Evolutionary conservation across 2,329 filamentous ascomycete genomes (phyloP), one percentile per base, ranked within the genome.

Genomic region (Xylaria sp.): DNA sequence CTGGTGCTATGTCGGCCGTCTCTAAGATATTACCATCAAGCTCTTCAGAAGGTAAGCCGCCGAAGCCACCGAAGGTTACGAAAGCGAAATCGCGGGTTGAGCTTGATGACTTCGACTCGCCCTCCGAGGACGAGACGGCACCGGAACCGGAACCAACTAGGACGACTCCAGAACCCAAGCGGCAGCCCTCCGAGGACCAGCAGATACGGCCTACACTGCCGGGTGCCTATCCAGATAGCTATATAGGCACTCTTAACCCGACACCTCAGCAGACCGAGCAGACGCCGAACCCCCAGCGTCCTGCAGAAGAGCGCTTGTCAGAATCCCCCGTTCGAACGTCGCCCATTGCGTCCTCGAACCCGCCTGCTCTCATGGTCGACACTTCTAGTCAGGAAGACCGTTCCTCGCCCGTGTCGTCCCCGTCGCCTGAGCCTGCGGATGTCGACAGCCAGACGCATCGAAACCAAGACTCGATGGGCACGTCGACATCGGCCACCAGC

Each of bases 271-370:
- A 68, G 46, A 68, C 65, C 22, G 72, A 77, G 52, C 63, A 74
- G 17, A 43, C 62, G 9, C 66, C 59, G 55, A 63, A 61, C 50
- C 52, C 62, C 40, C 56, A 66, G 26, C 59, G 61, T 44, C 61
- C 66, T 45, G 66, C 66, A 37, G 68, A 65, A 49, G 79, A 82
- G 44, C 76, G 81, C 39, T 70, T 85, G 38, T 85, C 85, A 6
- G 88, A 90, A 69, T 91, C 89, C 2, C 88, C 88, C 2, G 80
- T 88, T 2, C 78, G 87, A 56, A 78, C 88, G 2, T 88, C 87
- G 17, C 84, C 84, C 1, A 69, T 81, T 66, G 70, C 72, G 44
- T 64, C 75, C 63, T 71, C 73, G 69, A 79, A 84, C 43, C 86
- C 84, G 21, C 89, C 88, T 4, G 83, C 83, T 26, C 81, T 93